These are phyloP conservation scores for Pythium pectinolyticum DNA, from an alignment of 352 stramenopile species.

Conservation along the genomic window DNA sequence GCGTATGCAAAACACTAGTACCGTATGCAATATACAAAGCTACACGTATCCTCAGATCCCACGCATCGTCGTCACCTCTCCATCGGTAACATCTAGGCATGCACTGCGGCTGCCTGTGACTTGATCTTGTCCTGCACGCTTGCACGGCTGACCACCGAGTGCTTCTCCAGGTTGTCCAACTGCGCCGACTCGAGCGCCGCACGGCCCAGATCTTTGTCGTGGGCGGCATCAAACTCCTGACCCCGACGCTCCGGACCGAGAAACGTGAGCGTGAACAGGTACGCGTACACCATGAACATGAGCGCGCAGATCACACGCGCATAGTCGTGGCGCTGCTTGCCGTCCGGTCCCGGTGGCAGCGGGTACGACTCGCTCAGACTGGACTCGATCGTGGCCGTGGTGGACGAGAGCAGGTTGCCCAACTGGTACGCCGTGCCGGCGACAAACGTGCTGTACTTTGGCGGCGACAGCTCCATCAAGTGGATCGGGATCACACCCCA, in stretches of 20 bases:
- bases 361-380: constrained; percentile 47
- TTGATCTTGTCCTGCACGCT: too few species aligned
- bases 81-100: too few species aligned
- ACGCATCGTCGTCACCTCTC: too few species aligned
- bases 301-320: constrained; percentile 53
- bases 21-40: too few species aligned
- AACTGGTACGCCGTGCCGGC: constrained; percentile 55
- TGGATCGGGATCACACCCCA: constrained; percentile 62
- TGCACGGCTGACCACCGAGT: background rate
- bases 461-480: constrained; percentile 56
- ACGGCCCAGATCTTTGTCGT: constrained; percentile 33
- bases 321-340: constrained; percentile 43
- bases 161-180: constrained; percentile 33
- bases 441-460: constrained; percentile 49
- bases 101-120: too few species aligned
- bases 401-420: constrained; percentile 53
- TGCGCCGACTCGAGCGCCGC: constrained; percentile 2
- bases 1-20: too few species aligned
- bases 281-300: constrained; percentile 47
- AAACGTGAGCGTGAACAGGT: constrained; percentile 47
- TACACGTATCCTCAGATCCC: too few species aligned
- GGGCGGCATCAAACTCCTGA: constrained; percentile 44
- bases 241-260: constrained; percentile 46
- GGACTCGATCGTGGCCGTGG: constrained; percentile 53
- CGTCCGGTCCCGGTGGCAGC: constrained; percentile 30